phyloP scores from a whole-genome alignment of 768 basidiomycete genomes.

The Epithele typhae region DNA sequence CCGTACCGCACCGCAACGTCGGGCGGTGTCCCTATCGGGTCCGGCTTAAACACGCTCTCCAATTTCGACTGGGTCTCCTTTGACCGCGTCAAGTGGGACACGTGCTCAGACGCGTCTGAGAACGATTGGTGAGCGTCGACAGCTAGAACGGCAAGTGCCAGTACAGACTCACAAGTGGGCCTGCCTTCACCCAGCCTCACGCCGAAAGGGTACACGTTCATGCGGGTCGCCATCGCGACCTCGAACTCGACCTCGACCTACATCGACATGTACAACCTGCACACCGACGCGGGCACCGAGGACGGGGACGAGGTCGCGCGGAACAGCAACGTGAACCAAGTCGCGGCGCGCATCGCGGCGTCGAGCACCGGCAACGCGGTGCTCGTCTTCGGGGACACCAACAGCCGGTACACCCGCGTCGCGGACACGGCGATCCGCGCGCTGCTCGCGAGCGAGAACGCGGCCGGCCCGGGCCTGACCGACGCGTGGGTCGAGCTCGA shows the following conservation, averaged over 20 bases:
- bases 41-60: constrained; percentile 6
- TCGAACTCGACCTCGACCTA: not conserved
- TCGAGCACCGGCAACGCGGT: constrained; percentile 2
- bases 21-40: constrained; percentile 4
- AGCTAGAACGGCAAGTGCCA: too few relatives aligned
- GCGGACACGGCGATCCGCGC: constrained; percentile 4
- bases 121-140: too few relatives aligned
- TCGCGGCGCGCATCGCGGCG: constrained; percentile 1
- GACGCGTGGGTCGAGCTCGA: constrained; percentile 7
- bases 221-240: constrained; percentile 2
- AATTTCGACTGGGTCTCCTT: constrained; percentile 6
- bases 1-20: constrained; percentile 6
- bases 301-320: constrained; percentile 7
- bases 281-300: constrained; percentile 7
- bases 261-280: constrained; percentile 4
- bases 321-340: constrained; percentile 3
- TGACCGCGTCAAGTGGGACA: constrained; percentile 4
- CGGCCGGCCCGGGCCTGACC: not conserved
- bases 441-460: constrained; percentile 1
- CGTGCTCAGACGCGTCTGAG: constrained; percentile 7
- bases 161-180: too few relatives aligned
- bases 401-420: constrained; percentile 6
- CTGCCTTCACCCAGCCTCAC: too few relatives aligned
- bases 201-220: constrained; percentile 9
- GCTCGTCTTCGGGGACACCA: constrained; percentile 6